Evolutionary conservation across 192 early-diverging fungal genomes (phyloP), one percentile per base, ranked within the genome.

Genomic region (Jimgerdemannia flammicorona): DNA sequence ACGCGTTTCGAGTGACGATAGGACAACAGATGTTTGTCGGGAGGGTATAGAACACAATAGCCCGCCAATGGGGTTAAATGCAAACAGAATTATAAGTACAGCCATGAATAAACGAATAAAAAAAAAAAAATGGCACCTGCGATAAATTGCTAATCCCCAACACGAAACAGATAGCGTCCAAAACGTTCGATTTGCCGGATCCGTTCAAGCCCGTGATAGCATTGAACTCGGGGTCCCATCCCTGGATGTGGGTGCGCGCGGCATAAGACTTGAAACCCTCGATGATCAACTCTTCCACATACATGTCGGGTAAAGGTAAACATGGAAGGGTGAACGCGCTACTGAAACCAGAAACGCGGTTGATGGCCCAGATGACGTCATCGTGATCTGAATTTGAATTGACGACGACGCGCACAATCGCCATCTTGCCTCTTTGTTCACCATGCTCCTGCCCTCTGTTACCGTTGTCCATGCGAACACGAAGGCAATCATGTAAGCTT

Each of bases 251-350:
- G 4, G 96, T 97, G 43, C 97, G 90, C 40, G 93, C 90, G 3
- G 96, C 96, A 83, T 99, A 99, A 2, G 96, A 98, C 80, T 99
- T 99, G 89, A 99, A 99, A 40, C 98, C 98, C 70, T 99, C 98
- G 71, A 99, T 89, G 75, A 99, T 94, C 29, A 99, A 83, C 78
- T 99, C 97, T 81, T 98, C 94, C 66, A 99, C 90, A 76, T 91
- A 86, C 98, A 96, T 96, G 44, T 73, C 40, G 6, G n/a, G n/a
- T 54, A 29, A 11, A 20, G 8, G 44, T 29, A 64, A 73, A 64
- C 11, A 4, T 7, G 69, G 69, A 44, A 44, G 18, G 6, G 18
- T 20, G 41, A 17, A 29, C 29, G 29, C 29, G 29, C 29, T 29
- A 1, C 29, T 29, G 29, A 29, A 29, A 29, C 29, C 29, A 29